phyloP scores from a whole-genome alignment of 768 basidiomycete species.

The Psilocybe sp. region DNA sequence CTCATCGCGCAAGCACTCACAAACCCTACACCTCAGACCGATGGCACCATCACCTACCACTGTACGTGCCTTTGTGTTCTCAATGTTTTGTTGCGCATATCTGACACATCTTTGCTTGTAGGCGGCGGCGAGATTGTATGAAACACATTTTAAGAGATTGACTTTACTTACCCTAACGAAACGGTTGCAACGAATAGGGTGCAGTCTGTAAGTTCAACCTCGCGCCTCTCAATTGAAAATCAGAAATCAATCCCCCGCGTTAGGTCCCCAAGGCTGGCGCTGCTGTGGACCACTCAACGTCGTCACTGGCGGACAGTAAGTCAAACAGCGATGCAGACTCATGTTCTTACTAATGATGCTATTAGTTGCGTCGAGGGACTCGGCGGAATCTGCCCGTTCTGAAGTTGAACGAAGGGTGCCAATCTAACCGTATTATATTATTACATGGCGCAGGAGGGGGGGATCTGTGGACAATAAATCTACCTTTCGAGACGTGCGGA shows the following conservation, averaged over 20 bases:
- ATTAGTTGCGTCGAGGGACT: conserved; percentile 8
- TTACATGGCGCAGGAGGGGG: too few relatives aligned
- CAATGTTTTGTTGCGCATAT: not conserved
- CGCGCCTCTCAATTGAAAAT: too few relatives aligned
- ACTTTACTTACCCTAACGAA: not conserved
- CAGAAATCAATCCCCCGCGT: not conserved
- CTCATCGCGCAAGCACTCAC: conserved; percentile 6
- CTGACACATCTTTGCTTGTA: not conserved
- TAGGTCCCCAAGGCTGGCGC: conserved; percentile 12
- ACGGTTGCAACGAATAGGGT: not conserved
- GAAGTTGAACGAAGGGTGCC: not conserved
- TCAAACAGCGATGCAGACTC: not conserved
- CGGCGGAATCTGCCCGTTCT: conserved; percentile 9
- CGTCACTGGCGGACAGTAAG: conserved; percentile 8
- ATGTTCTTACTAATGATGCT: not conserved
- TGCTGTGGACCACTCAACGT: conserved; percentile 15
- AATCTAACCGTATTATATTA: too few relatives aligned
- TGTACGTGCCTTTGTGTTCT: conserved; percentile 1
- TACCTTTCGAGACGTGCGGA: too few relatives aligned
- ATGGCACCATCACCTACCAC: not conserved
- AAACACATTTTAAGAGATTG: not conserved
- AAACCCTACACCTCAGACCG: conserved; percentile 7
- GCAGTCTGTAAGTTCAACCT: not conserved
- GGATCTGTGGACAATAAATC: too few relatives aligned
- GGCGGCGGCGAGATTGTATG: conserved; percentile 4